Evolutionary conservation across 306 rosid genomes (phyloP).

Genomic region (Mimosa bimucronata): DNA sequence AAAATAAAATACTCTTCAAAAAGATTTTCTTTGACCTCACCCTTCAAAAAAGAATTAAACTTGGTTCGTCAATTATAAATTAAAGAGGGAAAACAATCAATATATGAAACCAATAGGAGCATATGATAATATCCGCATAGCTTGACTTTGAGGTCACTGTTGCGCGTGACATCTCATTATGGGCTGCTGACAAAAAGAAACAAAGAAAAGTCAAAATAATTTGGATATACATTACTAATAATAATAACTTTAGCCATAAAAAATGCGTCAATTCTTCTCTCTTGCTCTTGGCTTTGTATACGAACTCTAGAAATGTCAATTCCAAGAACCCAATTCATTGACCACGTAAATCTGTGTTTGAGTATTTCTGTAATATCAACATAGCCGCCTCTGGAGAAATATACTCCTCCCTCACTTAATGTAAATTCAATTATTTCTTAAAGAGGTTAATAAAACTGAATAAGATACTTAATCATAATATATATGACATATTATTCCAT

Average conservation of each 20-base stretch:
- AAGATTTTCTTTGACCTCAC: no score
- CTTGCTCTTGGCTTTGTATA: neutral
- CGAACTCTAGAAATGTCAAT: neutral
- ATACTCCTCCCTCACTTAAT: no score
- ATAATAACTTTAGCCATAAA: no score
- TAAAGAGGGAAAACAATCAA: no score
- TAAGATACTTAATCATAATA: no score
- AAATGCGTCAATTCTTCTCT: neutral
- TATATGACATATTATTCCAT: no score
- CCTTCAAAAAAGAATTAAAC: no score
- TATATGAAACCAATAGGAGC: no score
- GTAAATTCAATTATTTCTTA: no score
- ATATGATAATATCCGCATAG: neutral
- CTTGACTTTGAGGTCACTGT: neutral
- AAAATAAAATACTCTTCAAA: neutral
- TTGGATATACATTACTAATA: neutral
- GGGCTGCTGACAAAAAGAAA: neutral
- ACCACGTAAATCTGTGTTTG: neutral
- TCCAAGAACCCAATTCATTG: neutral
- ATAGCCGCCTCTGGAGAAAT: slow-evolving; percentile 14
- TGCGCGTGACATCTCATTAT: neutral
- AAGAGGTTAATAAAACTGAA: no score
- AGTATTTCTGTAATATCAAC: neutral
- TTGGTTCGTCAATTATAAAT: no score
- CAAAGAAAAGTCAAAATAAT: neutral